A percentile compares a stretch with the other conserved stretches of the same genome.
Evolutionary conservation across 2,329 filamentous ascomycete species (phyloP).

Genomic region (Didymella exigua): DNA sequence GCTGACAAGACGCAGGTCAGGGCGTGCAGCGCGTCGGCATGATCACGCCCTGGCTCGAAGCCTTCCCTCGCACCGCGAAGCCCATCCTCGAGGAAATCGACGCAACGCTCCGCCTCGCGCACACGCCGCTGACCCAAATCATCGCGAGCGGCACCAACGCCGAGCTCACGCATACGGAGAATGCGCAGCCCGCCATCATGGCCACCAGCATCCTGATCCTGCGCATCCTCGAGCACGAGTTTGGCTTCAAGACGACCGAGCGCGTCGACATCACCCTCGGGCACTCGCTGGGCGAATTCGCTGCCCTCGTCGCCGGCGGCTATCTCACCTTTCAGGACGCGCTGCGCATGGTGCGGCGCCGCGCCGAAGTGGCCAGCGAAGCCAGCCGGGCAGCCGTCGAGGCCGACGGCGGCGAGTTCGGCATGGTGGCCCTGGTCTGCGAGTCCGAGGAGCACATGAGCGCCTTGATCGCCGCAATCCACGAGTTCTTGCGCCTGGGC

Average conservation of each 20-base stretch:
- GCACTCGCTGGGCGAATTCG: constrained; percentile 92
- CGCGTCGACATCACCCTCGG: constrained; percentile 83
- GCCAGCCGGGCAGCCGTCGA: constrained; percentile 71
- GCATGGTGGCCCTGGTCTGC: constrained; percentile 92
- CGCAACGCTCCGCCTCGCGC: constrained; percentile 70
- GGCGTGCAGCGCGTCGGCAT: constrained; percentile 90
- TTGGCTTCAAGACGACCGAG: constrained; percentile 72
- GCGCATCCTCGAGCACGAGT: constrained; percentile 83
- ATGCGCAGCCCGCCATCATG: constrained; percentile 96
- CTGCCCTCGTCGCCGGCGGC: constrained; percentile 83
- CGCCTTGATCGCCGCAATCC: constrained; percentile 72
- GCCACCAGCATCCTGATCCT: constrained; percentile 89
- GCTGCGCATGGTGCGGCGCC: constrained; percentile 73
- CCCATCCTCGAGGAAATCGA: constrained; percentile 88
- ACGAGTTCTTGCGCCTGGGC: constrained; percentile 76
- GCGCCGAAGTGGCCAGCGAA: constrained; percentile 82
- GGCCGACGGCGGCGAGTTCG: constrained; percentile 78
- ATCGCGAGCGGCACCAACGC: constrained; percentile 82
- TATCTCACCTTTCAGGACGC: constrained; percentile 80
- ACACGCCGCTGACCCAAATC: constrained; percentile 65
- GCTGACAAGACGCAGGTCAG: constrained; percentile 64
- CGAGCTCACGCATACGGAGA: constrained; percentile 77
- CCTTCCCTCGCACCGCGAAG: constrained; percentile 77
- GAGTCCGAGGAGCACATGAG: constrained; percentile 75
- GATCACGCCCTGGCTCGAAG: constrained; percentile 82